Evolutionary conservation across 352 stramenopile species (phyloP).

Genomic region (Phytophthora pini): DNA sequence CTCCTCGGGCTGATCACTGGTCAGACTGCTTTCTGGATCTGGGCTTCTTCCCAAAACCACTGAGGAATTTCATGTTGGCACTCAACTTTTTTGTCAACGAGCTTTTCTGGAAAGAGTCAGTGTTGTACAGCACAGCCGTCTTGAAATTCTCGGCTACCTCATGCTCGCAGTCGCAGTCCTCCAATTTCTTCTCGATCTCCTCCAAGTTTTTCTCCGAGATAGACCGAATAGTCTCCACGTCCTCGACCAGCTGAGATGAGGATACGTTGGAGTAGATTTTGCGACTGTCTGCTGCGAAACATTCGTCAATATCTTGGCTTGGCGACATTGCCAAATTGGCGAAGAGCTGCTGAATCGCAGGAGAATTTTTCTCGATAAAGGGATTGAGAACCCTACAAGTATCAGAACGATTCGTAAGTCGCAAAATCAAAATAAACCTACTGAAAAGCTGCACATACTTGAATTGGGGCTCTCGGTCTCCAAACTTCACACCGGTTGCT

Average conservation of each 20-base stretch:
- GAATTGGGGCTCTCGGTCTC: constrained; percentile 83
- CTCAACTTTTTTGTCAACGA: constrained; percentile 72
- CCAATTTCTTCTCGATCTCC: constrained; percentile 75
- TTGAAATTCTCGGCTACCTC: constrained; percentile 66
- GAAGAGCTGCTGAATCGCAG: constrained; percentile 82
- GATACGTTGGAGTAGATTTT: constrained; percentile 76
- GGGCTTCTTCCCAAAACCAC: constrained; percentile 63
- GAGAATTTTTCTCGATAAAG: constrained; percentile 87
- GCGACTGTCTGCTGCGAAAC: constrained; percentile 74
- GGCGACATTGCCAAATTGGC: constrained; percentile 70
- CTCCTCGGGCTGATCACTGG: constrained; percentile 17
- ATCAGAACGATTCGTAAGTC: constrained; percentile 1
- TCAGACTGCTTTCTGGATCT: constrained; percentile 51
- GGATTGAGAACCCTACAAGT: constrained; percentile 78
- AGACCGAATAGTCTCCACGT: constrained; percentile 68
- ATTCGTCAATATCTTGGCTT: constrained; percentile 73
- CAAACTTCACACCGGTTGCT: constrained; percentile 86
- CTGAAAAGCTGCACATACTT: constrained; percentile 44
- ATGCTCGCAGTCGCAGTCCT: constrained; percentile 42
- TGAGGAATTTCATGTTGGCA: constrained; percentile 83
- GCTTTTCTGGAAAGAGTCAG: constrained; percentile 51
- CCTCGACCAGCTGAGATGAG: constrained; percentile 58
- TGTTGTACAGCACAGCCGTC: constrained; percentile 45
- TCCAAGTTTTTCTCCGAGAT: constrained; percentile 78
- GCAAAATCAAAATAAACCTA: constrained; percentile 1